Conservation (phyloP, 345 rosid genomes). For the Populus ilicifolia region DNA sequence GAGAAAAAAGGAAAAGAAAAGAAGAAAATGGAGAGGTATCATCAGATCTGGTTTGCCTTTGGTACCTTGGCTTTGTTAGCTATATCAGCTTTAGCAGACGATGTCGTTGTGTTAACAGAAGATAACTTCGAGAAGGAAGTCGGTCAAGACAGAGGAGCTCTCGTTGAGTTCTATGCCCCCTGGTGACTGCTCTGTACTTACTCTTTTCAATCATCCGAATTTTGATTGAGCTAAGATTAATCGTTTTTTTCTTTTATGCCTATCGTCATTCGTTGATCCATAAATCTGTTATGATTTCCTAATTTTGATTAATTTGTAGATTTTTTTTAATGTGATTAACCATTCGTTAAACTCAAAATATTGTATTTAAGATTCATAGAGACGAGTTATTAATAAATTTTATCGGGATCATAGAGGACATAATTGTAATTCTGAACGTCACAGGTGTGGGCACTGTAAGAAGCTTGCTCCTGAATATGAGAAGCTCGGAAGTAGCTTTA, state of each 20-base stretch:
- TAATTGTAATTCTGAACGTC: background rate
- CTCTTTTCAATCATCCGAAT: background rate
- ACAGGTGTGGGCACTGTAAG: conserved; percentile 99
- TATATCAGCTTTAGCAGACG: conserved; percentile 64
- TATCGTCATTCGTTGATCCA: conserved; percentile 20
- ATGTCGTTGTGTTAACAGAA: conserved; percentile 78
- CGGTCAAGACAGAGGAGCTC: conserved; percentile 86
- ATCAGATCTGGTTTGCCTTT: conserved; percentile 64
- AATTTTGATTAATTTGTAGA: background rate
- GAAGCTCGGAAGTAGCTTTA: conserved; percentile 86
- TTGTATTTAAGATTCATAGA: no score
- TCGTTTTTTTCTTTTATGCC: background rate
- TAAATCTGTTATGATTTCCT: conserved; percentile 21
- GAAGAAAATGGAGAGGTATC: conserved; percentile 15
- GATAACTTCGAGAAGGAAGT: conserved; percentile 93
- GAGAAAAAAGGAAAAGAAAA: background rate
- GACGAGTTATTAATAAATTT: background rate
- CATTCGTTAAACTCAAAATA: background rate
- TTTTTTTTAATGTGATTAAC: background rate
- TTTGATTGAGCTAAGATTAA: background rate
- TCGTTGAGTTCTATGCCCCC: conserved; percentile 98
- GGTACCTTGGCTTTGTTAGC: conserved; percentile 44
- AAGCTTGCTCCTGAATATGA: conserved; percentile 97
- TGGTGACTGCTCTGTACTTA: conserved; percentile 46
- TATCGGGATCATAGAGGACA: background rate